These are phyloP conservation scores for Phascolomyces articulosus DNA, from an alignment of 371 early-diverging fungal species.

Conservation along the genomic window DNA sequence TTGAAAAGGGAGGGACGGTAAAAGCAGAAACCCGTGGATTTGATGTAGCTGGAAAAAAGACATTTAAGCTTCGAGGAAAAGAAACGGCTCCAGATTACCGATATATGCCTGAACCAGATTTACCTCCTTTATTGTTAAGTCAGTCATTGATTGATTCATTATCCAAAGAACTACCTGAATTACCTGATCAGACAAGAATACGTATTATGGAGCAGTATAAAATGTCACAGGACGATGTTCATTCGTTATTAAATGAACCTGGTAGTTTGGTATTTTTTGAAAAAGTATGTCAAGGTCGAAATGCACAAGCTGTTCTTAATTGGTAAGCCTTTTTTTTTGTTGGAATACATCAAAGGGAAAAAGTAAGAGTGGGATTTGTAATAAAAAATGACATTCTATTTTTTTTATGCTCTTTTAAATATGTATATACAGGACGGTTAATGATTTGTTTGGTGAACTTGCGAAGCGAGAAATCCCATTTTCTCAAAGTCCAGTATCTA, in stretches of 20 bases:
- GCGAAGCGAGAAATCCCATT: slow-evolving; percentile 60
- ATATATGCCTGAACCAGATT: slow-evolving; percentile 93
- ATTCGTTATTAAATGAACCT: slow-evolving; percentile 72
- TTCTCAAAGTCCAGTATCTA: slow-evolving; percentile 58
- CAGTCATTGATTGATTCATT: slow-evolving; percentile 52
- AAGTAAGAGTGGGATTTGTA: too few relatives aligned
- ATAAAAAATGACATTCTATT: too few relatives aligned
- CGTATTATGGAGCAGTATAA: slow-evolving; percentile 69
- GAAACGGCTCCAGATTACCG: slow-evolving; percentile 88
- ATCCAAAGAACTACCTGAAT: slow-evolving; percentile 62
- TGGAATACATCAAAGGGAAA: too few relatives aligned
- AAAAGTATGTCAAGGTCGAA: slow-evolving; percentile 43
- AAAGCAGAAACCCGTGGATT: slow-evolving; percentile 82
- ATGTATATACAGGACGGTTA: slow-evolving; percentile 65
- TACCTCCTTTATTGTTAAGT: slow-evolving; percentile 66
- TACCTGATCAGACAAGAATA: slow-evolving; percentile 66
- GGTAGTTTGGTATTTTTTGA: slow-evolving; percentile 80
- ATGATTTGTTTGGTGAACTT: slow-evolving; percentile 80
- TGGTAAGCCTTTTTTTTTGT: slow-evolving; percentile 30
- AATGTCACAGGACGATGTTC: slow-evolving; percentile 58
- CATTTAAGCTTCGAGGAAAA: slow-evolving; percentile 76
- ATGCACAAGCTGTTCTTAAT: slow-evolving; percentile 45
- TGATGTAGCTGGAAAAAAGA: slow-evolving; percentile 63
- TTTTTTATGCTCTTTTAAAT: too few relatives aligned
- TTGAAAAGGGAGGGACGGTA: slow-evolving; percentile 58